These are phyloP conservation scores for Bothriochloa decipiens DNA, from an alignment of 176 grass and related monocot species.

Conservation along the genomic window DNA sequence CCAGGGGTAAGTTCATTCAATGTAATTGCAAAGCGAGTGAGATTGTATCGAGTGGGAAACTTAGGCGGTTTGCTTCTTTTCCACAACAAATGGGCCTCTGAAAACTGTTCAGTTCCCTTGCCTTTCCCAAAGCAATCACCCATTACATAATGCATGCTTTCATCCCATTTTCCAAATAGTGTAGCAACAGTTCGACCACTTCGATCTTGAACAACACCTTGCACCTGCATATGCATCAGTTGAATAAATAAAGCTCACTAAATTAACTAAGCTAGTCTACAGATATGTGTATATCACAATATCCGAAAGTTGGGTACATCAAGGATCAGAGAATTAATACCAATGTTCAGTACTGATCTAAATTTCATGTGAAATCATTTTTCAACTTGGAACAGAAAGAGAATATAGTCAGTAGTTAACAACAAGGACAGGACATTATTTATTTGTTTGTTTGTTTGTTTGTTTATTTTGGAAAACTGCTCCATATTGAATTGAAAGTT, in stretches of 20 bases:
- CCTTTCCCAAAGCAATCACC: slow-evolving; percentile 95
- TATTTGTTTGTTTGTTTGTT: too few species aligned
- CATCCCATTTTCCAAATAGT: slow-evolving; percentile 98
- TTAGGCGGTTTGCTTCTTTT: slow-evolving; percentile 80
- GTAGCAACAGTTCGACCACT: slow-evolving; percentile 89
- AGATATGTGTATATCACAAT: too few species aligned
- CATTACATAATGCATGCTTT: slow-evolving; percentile 94
- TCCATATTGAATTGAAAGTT: neutral
- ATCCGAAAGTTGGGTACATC: neutral
- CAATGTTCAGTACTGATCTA: neutral
- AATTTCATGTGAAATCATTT: neutral
- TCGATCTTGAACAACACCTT: slow-evolving; percentile 93
- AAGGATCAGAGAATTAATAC: neutral
- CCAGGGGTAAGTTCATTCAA: slow-evolving; percentile 87
- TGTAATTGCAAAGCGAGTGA: slow-evolving; percentile 92
- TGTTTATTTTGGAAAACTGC: neutral
- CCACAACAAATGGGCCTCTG: slow-evolving; percentile 85
- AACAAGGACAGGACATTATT: neutral
- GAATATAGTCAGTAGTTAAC: neutral
- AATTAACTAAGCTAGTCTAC: slow-evolving; percentile 16
- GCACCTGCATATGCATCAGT: slow-evolving; percentile 64
- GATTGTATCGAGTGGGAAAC: slow-evolving; percentile 84
- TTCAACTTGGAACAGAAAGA: neutral
- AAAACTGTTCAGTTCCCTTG: slow-evolving; percentile 83
- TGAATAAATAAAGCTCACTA: slow-evolving; percentile 30